phyloP scores from a whole-genome alignment of 1,284 basidiomycete genomes.

The Ceratobasidium sp. region DNA sequence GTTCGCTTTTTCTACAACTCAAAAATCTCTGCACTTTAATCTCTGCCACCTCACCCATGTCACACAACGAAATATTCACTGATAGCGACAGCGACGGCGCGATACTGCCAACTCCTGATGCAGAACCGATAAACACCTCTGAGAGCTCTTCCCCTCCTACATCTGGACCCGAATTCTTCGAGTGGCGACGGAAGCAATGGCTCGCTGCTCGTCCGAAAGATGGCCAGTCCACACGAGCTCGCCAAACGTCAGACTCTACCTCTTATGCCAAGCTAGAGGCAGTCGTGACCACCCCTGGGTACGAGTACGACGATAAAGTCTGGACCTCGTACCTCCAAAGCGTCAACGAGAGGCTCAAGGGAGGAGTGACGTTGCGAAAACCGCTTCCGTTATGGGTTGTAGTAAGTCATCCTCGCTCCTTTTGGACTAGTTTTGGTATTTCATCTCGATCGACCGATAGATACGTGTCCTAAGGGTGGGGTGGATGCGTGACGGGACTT shows the following conservation, averaged over 20 bases:
- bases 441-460: slow-evolving; percentile 8
- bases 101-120: neutral
- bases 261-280: slow-evolving; percentile 39
- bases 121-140: neutral
- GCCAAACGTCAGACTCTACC: neutral
- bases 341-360: slow-evolving; percentile 41
- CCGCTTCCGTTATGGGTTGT: slow-evolving; percentile 39
- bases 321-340: slow-evolving; percentile 41
- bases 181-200: slow-evolving; percentile 28
- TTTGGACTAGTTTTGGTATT: neutral
- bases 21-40: neutral
- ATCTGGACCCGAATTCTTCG: slow-evolving; percentile 32
- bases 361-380: slow-evolving; percentile 40
- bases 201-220: slow-evolving; percentile 6
- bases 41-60: slow-evolving; percentile 16
- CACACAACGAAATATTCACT: slow-evolving; percentile 13
- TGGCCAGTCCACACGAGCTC: neutral
- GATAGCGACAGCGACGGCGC: slow-evolving; percentile 22
- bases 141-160: slow-evolving; percentile 8
- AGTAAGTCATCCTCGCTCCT: slow-evolving; percentile 37
- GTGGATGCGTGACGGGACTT: slow-evolving; percentile 44
- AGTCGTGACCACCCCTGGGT: slow-evolving; percentile 38
- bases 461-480: slow-evolving; percentile 42
- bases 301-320: slow-evolving; percentile 40
- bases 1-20: neutral